Percentiles rank a stretch among this genome's conserved stretches.
Evolutionary conservation across 345 rosid genomes (phyloP).

Genomic region (Euphorbia lathyris): DNA sequence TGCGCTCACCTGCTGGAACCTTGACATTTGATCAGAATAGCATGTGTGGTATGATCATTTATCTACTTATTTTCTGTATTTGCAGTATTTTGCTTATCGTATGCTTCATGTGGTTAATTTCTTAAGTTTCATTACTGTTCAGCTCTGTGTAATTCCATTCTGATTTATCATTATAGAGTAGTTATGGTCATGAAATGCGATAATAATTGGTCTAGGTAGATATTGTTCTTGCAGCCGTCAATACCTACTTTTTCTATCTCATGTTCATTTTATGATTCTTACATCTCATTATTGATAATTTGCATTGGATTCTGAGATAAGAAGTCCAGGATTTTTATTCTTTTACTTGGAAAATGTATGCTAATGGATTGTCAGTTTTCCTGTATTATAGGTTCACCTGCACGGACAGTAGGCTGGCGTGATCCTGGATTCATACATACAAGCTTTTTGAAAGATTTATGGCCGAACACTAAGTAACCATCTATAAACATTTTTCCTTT

Average conservation of each 20-base stretch:
- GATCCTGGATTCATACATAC: slow-evolving; percentile 85
- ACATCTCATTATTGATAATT: background rate
- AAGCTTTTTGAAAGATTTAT: slow-evolving; percentile 63
- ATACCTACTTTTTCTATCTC: background rate
- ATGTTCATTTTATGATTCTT: background rate
- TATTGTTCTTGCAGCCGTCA: background rate
- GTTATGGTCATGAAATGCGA: background rate
- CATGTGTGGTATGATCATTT: slow-evolving; percentile 76
- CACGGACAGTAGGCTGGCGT: slow-evolving; percentile 82
- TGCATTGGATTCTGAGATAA: background rate
- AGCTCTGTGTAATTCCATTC: background rate
- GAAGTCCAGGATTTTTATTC: background rate
- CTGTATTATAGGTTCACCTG: slow-evolving; percentile 56
- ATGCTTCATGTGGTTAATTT: background rate
- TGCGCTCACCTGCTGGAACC: slow-evolving; percentile 76
- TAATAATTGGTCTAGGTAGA: background rate
- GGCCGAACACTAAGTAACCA: slow-evolving; percentile 65
- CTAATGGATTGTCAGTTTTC: background rate
- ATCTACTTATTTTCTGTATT: background rate
- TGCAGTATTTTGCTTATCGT: background rate
- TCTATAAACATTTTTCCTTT: background rate
- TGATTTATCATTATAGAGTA: background rate
- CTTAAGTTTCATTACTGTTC: background rate
- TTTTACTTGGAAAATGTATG: background rate
- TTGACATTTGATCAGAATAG: slow-evolving; percentile 61